Evolutionary conservation across 495 filamentous ascomycete species (phyloP), one percentile per base, ranked within the genome.

Genomic region (Xylaria acuta): DNA sequence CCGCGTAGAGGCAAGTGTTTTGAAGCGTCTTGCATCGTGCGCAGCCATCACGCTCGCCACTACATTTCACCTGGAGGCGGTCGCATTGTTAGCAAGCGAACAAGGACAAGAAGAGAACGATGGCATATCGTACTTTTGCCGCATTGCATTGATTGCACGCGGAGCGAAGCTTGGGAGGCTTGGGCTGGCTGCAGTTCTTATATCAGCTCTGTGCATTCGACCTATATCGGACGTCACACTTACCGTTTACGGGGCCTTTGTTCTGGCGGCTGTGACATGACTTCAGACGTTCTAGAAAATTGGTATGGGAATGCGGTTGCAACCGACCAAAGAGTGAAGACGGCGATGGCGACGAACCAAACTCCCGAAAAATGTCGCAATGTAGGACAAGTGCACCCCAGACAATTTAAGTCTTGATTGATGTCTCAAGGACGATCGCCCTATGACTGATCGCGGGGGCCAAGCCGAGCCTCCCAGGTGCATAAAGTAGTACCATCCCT

Each of bases 131-230:
- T 14, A 64, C 62, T 36, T 64, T 64, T 45, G 62, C 62, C 38
- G 62, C 62, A 64, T 64, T 64, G 14, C 62, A 64, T 36, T 64
- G 62, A n/a, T 64, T 64, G 62, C 62, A 64, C 1, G 62, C 62
- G 6, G 62, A 64, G 25, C 62, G 62, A 64, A 64, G 62, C 62
- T 47, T 40, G 8, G 62, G 62, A 14, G 62, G 62, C 27, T 43
- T 38, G n/a, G 62, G 62, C 22, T 64, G 62, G 62, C 62, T 64
- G 20, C 3, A 5, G 12, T 30, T 54, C 27, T 20, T 47, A 43
- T 43, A 47, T 47, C 43, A 47, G 43, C 43, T 47, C 2, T 20
- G 14, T 47, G 43, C 18, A 20, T 1, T 47, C 12, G 18, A 47
- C 43, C 1, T 47, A 6, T 11, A 11, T 47, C 18, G 14, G 43